Evolutionary conservation across 2,329 filamentous ascomycete species (phyloP).

Genomic region (Sphaceloma murrayae): DNA sequence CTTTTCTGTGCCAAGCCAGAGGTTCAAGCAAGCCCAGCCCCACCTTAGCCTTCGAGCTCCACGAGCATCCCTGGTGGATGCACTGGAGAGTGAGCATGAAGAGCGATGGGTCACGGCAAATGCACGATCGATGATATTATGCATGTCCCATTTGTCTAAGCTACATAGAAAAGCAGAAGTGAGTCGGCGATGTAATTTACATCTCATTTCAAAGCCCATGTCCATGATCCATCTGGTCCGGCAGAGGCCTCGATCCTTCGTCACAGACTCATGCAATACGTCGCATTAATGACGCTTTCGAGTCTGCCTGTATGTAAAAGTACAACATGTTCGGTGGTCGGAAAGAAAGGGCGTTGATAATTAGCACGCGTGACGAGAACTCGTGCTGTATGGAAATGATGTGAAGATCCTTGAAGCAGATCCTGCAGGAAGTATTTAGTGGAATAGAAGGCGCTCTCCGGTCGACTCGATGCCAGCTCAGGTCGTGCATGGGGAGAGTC

Average conservation of each 20-base stretch:
- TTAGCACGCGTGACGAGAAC: neutral
- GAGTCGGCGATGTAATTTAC: slow-evolving; percentile 2
- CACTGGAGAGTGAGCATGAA: no score
- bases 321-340: slow-evolving; percentile 7
- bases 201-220: slow-evolving; percentile 7
- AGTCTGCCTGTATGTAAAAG: slow-evolving; percentile 14
- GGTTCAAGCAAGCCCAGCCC: neutral
- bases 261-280: neutral
- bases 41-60: no score
- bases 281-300: neutral
- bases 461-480: slow-evolving; percentile 7
- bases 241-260: slow-evolving; percentile 3
- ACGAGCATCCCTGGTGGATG: no score
- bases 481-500: neutral
- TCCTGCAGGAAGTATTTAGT: slow-evolving; percentile 6
- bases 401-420: neutral
- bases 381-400: neutral
- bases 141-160: slow-evolving; percentile 1
- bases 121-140: no score
- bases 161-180: slow-evolving; percentile 13
- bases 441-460: slow-evolving; percentile 1
- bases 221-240: neutral
- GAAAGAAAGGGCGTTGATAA: neutral
- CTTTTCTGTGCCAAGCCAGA: neutral
- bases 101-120: no score